Base-by-base conservation (phyloP, 2,329 filamentous ascomycete species). In the Apiospora kogelbergensis region DNA sequence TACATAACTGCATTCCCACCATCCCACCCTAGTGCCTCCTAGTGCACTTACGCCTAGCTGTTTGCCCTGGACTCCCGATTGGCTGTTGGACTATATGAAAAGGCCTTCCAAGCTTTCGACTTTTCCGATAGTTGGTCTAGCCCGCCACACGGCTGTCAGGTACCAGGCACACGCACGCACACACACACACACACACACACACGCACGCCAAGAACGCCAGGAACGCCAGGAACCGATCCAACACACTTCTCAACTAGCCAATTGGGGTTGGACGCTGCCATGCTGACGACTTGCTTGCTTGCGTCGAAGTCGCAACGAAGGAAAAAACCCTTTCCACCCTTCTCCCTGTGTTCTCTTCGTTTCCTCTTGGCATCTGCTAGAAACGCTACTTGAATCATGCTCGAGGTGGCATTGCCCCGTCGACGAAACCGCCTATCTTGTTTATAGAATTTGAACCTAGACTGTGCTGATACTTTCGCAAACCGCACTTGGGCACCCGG, bases 91-190 rank as follows among this genome's bases (percentile, higher is more conserved):
- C 7, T n/a, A 13, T 37, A 11, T 45, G 6, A 3, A 42, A 42
- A 22, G 20, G 7, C 13, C 48, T 24, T 64, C 37, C 57, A 53
- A 64, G 41, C 37, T 63, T 24, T 40, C 33, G 41, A 30, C 15
- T 44, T 41, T 65, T 45, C 53, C 10, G 33, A 24, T 33, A 44
- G 46, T 22, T 60, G 53, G 22, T 69, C 48, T 42, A 48, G 69
- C 37, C 57, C 71, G 71, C 73, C 72, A 73, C 74, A 74, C 73
- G 74, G 71, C 72, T 75, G 74, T 72, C 72, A 75, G 74, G 74
- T 74, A 74, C 74, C 73, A 72, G 73, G 71, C 69, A 75, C 70
- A 44, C 17, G 7, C 42, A 45, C 42, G 6, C 42, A 45, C 13
- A 13, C 40, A 33, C 40, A 41, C 42, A 45, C 42, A n/a, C 42